Evolutionary conservation across 148 eudicot species (phyloP).

Genomic region (Vaccinium vitisidaea): DNA sequence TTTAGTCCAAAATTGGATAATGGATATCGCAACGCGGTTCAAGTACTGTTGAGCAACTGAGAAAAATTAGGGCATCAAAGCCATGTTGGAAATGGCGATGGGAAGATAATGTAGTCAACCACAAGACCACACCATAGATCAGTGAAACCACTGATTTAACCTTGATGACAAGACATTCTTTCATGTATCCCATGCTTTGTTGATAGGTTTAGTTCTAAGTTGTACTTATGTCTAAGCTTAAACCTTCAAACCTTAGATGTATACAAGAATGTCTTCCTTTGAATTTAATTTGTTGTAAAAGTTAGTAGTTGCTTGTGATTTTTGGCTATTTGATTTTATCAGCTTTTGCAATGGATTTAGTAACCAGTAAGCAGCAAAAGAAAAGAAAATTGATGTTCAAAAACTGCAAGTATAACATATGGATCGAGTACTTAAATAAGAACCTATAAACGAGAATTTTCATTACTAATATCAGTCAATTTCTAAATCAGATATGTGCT

Average conservation of each 20-base stretch:
- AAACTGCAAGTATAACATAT: too few species aligned
- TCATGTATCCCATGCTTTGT: not conserved
- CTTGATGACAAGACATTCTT: not conserved
- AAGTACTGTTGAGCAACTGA: not conserved
- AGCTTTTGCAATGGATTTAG: not conserved
- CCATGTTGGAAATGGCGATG: slow-evolving; percentile 3
- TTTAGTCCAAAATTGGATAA: not conserved
- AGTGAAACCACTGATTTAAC: not conserved
- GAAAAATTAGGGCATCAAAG: not conserved
- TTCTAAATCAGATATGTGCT: too few species aligned
- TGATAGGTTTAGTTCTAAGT: not conserved
- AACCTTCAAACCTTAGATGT: not conserved
- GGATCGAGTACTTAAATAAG: too few species aligned
- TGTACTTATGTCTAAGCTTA: not conserved
- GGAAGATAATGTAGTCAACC: not conserved
- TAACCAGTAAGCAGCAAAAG: not conserved
- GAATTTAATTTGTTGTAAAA: not conserved
- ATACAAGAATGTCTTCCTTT: not conserved
- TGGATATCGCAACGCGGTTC: not conserved
- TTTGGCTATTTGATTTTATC: not conserved
- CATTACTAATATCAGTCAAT: too few species aligned
- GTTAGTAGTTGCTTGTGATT: not conserved
- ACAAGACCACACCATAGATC: not conserved
- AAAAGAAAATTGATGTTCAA: not conserved
- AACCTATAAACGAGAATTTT: too few species aligned